Base-by-base conservation (phyloP, 2,329 filamentous ascomycete genomes). In the Fusarium tricinctum region DNA sequence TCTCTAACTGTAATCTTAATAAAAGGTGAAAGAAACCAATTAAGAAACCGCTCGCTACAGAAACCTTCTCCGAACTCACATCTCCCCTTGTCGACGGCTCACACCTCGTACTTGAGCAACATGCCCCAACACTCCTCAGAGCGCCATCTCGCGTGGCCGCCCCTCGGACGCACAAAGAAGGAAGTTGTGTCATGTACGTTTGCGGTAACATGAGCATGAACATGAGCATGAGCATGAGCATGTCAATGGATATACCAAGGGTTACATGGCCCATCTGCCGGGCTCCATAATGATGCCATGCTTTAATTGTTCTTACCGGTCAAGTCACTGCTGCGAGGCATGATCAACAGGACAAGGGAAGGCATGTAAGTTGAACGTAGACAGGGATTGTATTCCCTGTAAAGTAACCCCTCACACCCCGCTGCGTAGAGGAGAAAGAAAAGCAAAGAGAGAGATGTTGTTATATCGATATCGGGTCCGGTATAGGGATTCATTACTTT, bases 121-220 rank as follows among this genome's bases (percentile, higher is more conserved):
- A 52, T 49, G 64, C 44, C 65, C 60, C 60, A 62, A 58, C 65
- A 62, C 49, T 9, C 52, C 52, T 44, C 35, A 53, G 66, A 69
- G 68, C 70, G 68, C 66, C 68, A 74, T 74, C 72, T 73, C 72
- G 72, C 72, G 72, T 74, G 72, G 72, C 66, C 62, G 69, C 66
- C 70, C 58, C 59, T 67, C 69, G 49, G 66, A 74, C 51, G 49
- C 50, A 68, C 63, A 65, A 58, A 52, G 32, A 58, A 67, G 46
- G 42, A 55, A 63, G 49, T 58, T 39, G 40, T 47, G 43, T 50
- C 40, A 61, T 65, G 65, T 61, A 46, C 42, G 45, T n/a, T 54
- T 54, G 30, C 30, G 30, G 30, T 33, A 33, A 14, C 30, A 33
- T 10, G 17, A 23, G 30, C 6, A 15, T 6, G 17, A n/a, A 22